Conservation (phyloP, 805 yeast genomes). For the Starmerella scarabaei region DNA sequence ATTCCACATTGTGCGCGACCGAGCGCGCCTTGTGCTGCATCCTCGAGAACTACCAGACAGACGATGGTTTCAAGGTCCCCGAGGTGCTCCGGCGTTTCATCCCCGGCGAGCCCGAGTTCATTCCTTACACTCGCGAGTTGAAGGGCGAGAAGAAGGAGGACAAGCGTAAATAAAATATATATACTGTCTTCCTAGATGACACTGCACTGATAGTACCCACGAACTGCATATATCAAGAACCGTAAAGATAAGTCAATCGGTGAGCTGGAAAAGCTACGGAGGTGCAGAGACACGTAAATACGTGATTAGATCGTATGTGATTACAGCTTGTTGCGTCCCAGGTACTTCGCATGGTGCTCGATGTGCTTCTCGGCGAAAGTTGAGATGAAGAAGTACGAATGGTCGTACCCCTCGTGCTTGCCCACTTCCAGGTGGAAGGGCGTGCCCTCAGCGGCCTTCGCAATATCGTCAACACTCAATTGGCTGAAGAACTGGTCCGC, state of each 20-base stretch:
- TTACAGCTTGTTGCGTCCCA: too few relatives aligned
- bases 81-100: constrained; percentile 91
- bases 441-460: constrained; percentile 45
- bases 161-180: neutral
- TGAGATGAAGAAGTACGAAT: constrained; percentile 75
- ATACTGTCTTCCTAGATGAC: neutral
- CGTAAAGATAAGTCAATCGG: too few relatives aligned
- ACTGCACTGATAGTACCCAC: neutral
- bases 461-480: constrained; percentile 62
- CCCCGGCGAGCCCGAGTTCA: constrained; percentile 96
- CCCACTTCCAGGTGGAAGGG: constrained; percentile 46
- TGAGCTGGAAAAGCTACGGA: too few relatives aligned
- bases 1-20: constrained; percentile 94
- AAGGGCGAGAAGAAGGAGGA: constrained; percentile 20
- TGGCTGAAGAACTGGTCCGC: constrained; percentile 67
- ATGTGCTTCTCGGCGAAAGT: constrained; percentile 74
- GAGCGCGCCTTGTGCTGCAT: constrained; percentile 97
- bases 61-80: constrained; percentile 85
- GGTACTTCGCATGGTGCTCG: constrained; percentile 65
- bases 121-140: constrained; percentile 78
- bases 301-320: too few relatives aligned
- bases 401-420: constrained; percentile 75
- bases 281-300: too few relatives aligned
- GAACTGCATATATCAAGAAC: too few relatives aligned
- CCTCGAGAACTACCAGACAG: constrained; percentile 95